Evolutionary conservation across 1,139 yeast species (phyloP), one percentile per base, ranked within the genome.

Genomic region (Kluyveromyces marxianus): DNA sequence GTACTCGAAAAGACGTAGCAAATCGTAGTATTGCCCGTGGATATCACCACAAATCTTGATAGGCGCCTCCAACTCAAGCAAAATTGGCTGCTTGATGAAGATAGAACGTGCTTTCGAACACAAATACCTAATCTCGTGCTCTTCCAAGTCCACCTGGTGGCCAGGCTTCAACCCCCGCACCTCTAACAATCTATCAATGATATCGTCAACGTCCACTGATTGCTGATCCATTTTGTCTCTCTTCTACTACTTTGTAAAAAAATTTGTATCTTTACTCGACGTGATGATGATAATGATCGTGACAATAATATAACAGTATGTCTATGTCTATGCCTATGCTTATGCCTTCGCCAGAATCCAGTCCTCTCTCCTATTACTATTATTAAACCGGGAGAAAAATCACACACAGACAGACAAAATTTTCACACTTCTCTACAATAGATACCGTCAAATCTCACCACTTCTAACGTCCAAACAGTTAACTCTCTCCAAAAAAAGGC

Each of bases 121-220:
- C 54, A 92, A 81, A 70, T 79, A 92, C 61, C 96, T 83, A 67
- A 92, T 92, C 71, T 92, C 98, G 66, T 81, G 88, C 69, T 92
- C 98, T 57, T 85, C 86, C 52, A 92, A 76, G 52, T 89, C 88
- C 43, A 92, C 98, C 67, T 89, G 97, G 68, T 88, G 90, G 41
- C 98, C 98, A 26, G 98, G 98, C 68, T 97, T 83, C 53, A 96
- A 87, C 54, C 98, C 98, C 70, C 98, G 82, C 46, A 92, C 98
- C 69, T 92, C 98, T 59, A 92, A 76, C 63, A 92, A 79, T 75
- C 97, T 82, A 71, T 92, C 97, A 68, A 92, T 94, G 63, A 92
- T 90, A 61, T 96, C 88, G 69, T 92, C 98, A 64, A 92, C 86
- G 67, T 92, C 97, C 48, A 95, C 96, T 69, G 90, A 95, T 66